Percentiles rank a stretch among this genome's conserved stretches.
Evolutionary conservation across 2,329 filamentous ascomycete species (phyloP).

Genomic region (Onygena corvina): DNA sequence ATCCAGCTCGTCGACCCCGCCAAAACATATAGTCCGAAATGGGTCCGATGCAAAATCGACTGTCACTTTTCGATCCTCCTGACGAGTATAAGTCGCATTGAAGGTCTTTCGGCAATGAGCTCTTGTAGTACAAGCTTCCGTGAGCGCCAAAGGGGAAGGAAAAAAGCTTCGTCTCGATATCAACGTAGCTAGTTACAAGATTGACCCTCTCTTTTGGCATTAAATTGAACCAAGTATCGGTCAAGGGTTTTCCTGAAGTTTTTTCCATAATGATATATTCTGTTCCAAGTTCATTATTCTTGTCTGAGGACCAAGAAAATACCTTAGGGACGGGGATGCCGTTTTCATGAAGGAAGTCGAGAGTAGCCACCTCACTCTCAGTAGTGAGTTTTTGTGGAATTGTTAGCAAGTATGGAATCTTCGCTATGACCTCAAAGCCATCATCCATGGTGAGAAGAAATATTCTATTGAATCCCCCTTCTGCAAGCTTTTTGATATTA

Average conservation of each 20-base stretch:
- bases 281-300: conserved; percentile 28
- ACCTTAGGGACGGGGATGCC: conserved; percentile 28
- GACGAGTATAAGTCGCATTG: conserved; percentile 15
- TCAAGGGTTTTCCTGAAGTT: conserved; percentile 22
- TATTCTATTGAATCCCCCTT: conserved; percentile 21
- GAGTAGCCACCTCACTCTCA: conserved; percentile 28
- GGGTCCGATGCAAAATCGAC: conserved; percentile 15
- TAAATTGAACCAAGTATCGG: conserved; percentile 22
- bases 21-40: conserved; percentile 16
- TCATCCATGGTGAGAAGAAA: conserved; percentile 19
- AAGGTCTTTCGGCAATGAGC: conserved; percentile 13
- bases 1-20: conserved; percentile 10
- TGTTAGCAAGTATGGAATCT: conserved; percentile 19
- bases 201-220: conserved; percentile 10
- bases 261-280: conserved; percentile 34
- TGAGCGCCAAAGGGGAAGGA: conserved; percentile 9
- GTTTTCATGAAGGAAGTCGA: conserved; percentile 15
- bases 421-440: conserved; percentile 19
- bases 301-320: conserved; percentile 25
- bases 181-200: conserved; percentile 16
- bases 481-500: conserved; percentile 17
- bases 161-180: conserved; percentile 13
- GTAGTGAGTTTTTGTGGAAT: conserved; percentile 18
- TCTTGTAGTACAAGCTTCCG: conserved; percentile 12
- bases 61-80: conserved; percentile 14